Base-by-base conservation (phyloP, 768 basidiomycete species). In the Suillus fuscotomentosus region DNA sequence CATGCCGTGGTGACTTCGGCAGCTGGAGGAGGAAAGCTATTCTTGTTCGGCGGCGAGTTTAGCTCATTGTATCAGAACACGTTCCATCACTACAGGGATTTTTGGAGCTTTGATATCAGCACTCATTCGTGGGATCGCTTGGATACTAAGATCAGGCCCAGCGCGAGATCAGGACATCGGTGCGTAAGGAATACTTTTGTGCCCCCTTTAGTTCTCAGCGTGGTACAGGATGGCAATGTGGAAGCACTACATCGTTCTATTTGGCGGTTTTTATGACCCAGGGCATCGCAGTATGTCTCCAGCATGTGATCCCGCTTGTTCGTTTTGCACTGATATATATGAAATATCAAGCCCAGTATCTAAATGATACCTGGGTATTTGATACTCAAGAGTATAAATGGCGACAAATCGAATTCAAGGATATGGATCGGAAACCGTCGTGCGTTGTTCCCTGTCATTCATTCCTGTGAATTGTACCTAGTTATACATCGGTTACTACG, bases 181-280 rank as follows among this genome's bases (percentile, higher is more conserved):
- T 91, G 65, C 60, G 82, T 66, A 20, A 22, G n/a, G 5, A 22
- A 24, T 24, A 5, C 27, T 42, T 61, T n/a, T 1, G 20, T 38
- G 15, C 3, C 6, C 42, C 39, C 60, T 34, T 15, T 47, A 20
- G 42, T 27, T 6, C 27, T 51, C 24, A 63, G 6, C 22, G 17
- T 13, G 36, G 15, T n/a, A 34, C 56, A 92, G 92, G 42, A 94
- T 95, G 92, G 90, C 90, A 0, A 79, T 91, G 51, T 97, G 92
- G 92, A 97, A 96, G 72, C 90, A 96, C 60, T 87, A 83, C 62
- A 84, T 96, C 34, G 82, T 96, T 43, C 80, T 97, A 0, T 97
- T 96, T 71, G 95, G 94, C 5, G 95, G 94, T 1, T 96, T 96
- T 73, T 90, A 92, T 67, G 94, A 96, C 71, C 90, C 92, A 2